Evolutionary conservation across 139 green algal species (phyloP).

Genomic region (Picochlorum sp.): DNA sequence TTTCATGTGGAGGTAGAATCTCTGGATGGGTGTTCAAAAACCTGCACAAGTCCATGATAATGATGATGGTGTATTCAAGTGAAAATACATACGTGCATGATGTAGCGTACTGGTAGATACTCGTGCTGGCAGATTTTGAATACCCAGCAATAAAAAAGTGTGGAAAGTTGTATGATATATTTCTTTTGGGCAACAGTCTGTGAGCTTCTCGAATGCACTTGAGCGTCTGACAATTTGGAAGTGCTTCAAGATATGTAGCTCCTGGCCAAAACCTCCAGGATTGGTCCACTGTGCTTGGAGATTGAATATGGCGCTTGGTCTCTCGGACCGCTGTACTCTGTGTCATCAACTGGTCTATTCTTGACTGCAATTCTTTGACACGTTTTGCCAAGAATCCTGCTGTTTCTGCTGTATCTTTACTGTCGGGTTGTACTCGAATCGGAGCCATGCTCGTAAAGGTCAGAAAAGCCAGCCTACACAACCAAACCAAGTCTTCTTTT

Average conservation of each 20-base stretch:
- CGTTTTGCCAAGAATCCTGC: no score
- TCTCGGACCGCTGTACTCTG: no score
- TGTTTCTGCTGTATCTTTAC: no score
- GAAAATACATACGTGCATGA: neutral
- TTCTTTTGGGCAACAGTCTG: neutral
- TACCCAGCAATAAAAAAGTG: constrained; percentile 4
- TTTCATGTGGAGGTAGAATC: neutral
- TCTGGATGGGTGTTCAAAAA: neutral
- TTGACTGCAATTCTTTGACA: no score
- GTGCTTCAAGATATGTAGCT: neutral
- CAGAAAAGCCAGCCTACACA: no score
- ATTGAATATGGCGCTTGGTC: no score
- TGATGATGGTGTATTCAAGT: neutral
- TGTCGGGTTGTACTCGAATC: no score
- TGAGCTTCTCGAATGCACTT: constrained; percentile 20
- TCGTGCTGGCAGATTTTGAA: neutral
- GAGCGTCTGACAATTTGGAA: constrained; percentile 12
- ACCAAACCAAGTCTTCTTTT: no score
- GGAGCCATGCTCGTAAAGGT: no score
- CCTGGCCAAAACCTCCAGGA: constrained; percentile 3
- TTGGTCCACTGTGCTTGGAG: neutral
- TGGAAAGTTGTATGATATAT: constrained; percentile 12
- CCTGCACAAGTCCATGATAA: neutral
- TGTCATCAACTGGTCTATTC: no score
- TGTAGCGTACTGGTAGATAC: neutral